Conservation (phyloP, 805 yeast species). For the Barnettozyma vustinii region DNA sequence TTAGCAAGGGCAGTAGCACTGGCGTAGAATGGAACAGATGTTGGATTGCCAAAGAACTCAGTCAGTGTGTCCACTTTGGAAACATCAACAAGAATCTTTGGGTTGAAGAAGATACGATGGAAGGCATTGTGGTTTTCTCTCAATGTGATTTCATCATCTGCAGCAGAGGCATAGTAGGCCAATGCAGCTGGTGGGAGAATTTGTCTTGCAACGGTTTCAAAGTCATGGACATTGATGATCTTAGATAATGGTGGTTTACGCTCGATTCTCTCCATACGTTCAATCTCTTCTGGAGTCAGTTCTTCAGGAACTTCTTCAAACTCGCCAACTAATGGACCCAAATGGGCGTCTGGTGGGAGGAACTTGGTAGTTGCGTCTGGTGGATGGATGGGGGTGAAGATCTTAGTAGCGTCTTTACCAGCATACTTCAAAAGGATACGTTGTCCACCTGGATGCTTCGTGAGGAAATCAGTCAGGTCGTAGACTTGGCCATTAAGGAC, state of each 20-base stretch:
- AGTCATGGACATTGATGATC: constrained; percentile 76
- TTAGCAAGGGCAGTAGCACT: constrained; percentile 91
- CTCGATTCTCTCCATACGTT: constrained; percentile 36
- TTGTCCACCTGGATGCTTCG: constrained; percentile 77
- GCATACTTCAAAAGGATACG: constrained; percentile 77
- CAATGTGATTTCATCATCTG: constrained; percentile 87
- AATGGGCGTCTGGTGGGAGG: constrained; percentile 51
- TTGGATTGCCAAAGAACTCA: constrained; percentile 65
- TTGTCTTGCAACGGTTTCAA: constrained; percentile 79
- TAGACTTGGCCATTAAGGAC: constrained; percentile 74
- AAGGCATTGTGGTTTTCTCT: constrained; percentile 90
- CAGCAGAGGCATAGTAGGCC: constrained; percentile 89
- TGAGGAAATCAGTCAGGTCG: constrained; percentile 67
- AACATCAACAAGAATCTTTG: constrained; percentile 78
- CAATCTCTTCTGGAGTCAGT: constrained; percentile 32
- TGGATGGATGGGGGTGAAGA: constrained; percentile 87
- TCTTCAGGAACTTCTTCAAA: constrained; percentile 33
- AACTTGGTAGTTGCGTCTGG: constrained; percentile 71
- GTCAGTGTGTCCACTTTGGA: constrained; percentile 64
- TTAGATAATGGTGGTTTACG: constrained; percentile 65
- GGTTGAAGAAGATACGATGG: constrained; percentile 84
- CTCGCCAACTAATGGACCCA: constrained; percentile 48
- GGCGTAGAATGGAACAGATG: constrained; percentile 77
- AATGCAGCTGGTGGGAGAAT: constrained; percentile 77
- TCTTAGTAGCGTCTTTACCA: constrained; percentile 76